Percentiles rank a stretch among this genome's conserved stretches.
Evolutionary conservation across 768 basidiomycete species (phyloP).

Genomic region (Neoboletus brunneissimus): DNA sequence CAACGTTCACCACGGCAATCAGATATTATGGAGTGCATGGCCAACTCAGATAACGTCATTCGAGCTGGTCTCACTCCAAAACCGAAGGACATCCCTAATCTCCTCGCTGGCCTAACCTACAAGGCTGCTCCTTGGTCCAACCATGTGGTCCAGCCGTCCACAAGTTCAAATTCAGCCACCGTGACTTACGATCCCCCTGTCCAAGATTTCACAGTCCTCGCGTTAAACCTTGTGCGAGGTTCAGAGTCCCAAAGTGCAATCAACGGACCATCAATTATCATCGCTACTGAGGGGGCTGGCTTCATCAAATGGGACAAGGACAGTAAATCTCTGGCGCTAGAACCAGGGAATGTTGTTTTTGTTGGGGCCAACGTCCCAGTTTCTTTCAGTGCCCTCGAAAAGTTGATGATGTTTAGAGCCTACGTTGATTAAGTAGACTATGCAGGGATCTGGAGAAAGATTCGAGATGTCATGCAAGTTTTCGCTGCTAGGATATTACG

Average conservation of each 20-base stretch:
- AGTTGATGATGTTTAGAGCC: slow-evolving; percentile 29
- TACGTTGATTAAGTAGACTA: slow-evolving; percentile 22
- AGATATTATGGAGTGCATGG: slow-evolving; percentile 99
- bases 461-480: background rate
- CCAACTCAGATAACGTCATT: slow-evolving; percentile 98
- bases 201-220: slow-evolving; percentile 87
- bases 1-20: slow-evolving; percentile 6
- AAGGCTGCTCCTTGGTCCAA: slow-evolving; percentile 60
- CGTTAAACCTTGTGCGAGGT: slow-evolving; percentile 46
- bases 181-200: slow-evolving; percentile 88
- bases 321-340: slow-evolving; percentile 39
- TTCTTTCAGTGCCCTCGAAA: slow-evolving; percentile 38
- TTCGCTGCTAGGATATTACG: background rate
- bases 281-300: slow-evolving; percentile 72
- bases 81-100: slow-evolving; percentile 88
- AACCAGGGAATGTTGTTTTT: slow-evolving; percentile 76
- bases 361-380: slow-evolving; percentile 70
- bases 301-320: slow-evolving; percentile 47
- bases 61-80: slow-evolving; percentile 98
- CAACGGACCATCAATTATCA: slow-evolving; percentile 80
- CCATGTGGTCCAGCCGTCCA: slow-evolving; percentile 64
- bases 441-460: background rate
- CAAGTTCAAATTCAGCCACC: slow-evolving; percentile 42
- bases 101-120: slow-evolving; percentile 87
- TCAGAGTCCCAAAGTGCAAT: slow-evolving; percentile 58